Evolutionary conservation across 2,329 filamentous ascomycete genomes (phyloP), one percentile per base, ranked within the genome.

Genomic region (Pseudopyricularia cyperi): DNA sequence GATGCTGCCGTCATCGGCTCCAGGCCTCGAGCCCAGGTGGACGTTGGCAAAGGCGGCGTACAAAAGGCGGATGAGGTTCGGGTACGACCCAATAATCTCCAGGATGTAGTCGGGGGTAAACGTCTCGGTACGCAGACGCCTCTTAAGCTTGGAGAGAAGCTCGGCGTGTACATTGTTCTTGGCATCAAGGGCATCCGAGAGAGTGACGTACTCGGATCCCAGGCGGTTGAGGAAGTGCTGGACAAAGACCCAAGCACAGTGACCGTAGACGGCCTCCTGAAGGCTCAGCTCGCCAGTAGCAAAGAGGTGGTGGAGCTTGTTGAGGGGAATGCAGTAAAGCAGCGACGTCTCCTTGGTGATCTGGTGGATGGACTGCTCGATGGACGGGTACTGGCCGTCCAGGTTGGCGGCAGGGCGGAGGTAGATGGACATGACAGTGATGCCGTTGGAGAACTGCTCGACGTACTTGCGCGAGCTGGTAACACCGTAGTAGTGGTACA

Each of bases 271-370:
- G 12, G 91, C 90, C 71, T 98, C 93, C 67, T 98, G 93, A 50
- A 98, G 75, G 64, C 90, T 96, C 57, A 98, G 75, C 60, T 85
- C 80, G 49, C 90, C 90, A 15, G 80, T 82, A 50, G 87, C 87
- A 67, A 98, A 98, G 60, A 95, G 80, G 54, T 77, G 74, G 69
- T 96, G 91, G 67, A 98, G 89, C 69, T 90, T 93, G 76, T 95
- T 98, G 68, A 95, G 91, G 14, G 93, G 93, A 59, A 98, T 86
- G 67, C 93, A 98, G 80, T 97, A 98, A 17, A 98, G 76, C 54
- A 98, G 79, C 2, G 93, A 97, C 50, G 95, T 85, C 68, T 98
- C 93, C 77, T 97, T 97, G 73, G 93, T 95, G 72, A 98, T 96
- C 70, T 98, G 93, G 70, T 96, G 88, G 58, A 98, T 95, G 3